Percentiles rank a stretch among this genome's conserved stretches.
These are phyloP conservation scores for Trichoderma sp. DNA, from an alignment of 2,329 filamentous ascomycete genomes.

Conservation along the genomic window DNA sequence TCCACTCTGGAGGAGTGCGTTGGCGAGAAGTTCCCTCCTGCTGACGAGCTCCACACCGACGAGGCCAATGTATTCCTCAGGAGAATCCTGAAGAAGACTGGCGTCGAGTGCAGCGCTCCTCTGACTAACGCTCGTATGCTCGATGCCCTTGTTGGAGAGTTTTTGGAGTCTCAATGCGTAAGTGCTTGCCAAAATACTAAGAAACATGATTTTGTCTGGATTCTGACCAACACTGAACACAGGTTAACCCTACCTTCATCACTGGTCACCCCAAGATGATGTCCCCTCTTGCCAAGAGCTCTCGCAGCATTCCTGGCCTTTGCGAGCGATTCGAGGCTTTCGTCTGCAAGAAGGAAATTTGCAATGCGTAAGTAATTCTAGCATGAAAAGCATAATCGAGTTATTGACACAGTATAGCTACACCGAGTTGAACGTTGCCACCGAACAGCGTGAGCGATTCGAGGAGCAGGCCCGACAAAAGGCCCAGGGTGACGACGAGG, in stretches of 20 bases:
- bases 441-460: slow-evolving; percentile 81
- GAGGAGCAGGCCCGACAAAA: slow-evolving; percentile 97
- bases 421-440: slow-evolving; percentile 91
- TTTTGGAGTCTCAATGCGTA: slow-evolving; percentile 85
- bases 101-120: slow-evolving; percentile 85
- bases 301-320: slow-evolving; percentile 76
- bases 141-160: slow-evolving; percentile 91
- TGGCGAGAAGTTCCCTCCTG: slow-evolving; percentile 90
- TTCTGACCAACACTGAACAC: neutral
- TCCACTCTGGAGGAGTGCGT: slow-evolving; percentile 77
- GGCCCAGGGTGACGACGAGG: slow-evolving; percentile 95
- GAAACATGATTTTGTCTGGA: neutral
- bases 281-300: slow-evolving; percentile 95
- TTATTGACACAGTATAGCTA: slow-evolving; percentile 49
- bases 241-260: slow-evolving; percentile 72
- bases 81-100: slow-evolving; percentile 81
- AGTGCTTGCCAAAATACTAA: slow-evolving; percentile 21
- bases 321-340: slow-evolving; percentile 98
- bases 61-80: slow-evolving; percentile 90
- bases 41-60: slow-evolving; percentile 83
- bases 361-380: slow-evolving; percentile 64
- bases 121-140: slow-evolving; percentile 95
- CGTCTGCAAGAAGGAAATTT: slow-evolving; percentile 76
- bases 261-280: slow-evolving; percentile 66
- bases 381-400: neutral